phyloP scores from a whole-genome alignment of 1,284 basidiomycete genomes.

The Ustilago hordei region DNA sequence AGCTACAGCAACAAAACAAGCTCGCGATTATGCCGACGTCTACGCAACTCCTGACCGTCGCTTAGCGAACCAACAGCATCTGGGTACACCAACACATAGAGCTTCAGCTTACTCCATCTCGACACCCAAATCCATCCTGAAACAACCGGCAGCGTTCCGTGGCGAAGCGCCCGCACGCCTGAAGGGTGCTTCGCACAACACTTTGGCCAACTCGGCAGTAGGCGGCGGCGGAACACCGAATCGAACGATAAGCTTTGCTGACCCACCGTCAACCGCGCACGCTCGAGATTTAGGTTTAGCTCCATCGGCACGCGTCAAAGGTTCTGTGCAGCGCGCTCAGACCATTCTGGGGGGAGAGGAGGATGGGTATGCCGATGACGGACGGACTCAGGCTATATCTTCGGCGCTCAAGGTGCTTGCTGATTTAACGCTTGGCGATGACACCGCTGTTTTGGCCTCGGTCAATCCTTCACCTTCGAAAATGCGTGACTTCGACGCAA shows the following conservation, averaged over 20 bases:
- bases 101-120: constrained; percentile 30
- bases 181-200: constrained; percentile 24
- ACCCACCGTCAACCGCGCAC: constrained; percentile 33
- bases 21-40: constrained; percentile 21
- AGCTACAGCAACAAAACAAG: constrained; percentile 12
- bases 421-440: constrained; percentile 44
- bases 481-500: constrained; percentile 24
- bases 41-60: constrained; percentile 40
- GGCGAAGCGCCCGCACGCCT: constrained; percentile 12
- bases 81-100: constrained; percentile 34
- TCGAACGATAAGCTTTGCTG: constrained; percentile 51
- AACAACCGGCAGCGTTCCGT: constrained; percentile 34
- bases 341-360: background rate
- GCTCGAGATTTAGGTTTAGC: constrained; percentile 35
- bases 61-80: constrained; percentile 13
- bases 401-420: constrained; percentile 38
- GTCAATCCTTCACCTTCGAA: constrained; percentile 18
- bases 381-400: constrained; percentile 40
- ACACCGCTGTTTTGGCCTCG: constrained; percentile 4
- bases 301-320: constrained; percentile 12
- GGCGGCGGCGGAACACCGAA: constrained; percentile 39
- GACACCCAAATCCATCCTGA: constrained; percentile 50
- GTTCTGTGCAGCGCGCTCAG: constrained; percentile 13
- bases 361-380: constrained; percentile 20
- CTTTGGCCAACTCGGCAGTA: constrained; percentile 17